phyloP scores from a whole-genome alignment of 805 yeast species.

The Kurtzmaniella cleridarum region DNA sequence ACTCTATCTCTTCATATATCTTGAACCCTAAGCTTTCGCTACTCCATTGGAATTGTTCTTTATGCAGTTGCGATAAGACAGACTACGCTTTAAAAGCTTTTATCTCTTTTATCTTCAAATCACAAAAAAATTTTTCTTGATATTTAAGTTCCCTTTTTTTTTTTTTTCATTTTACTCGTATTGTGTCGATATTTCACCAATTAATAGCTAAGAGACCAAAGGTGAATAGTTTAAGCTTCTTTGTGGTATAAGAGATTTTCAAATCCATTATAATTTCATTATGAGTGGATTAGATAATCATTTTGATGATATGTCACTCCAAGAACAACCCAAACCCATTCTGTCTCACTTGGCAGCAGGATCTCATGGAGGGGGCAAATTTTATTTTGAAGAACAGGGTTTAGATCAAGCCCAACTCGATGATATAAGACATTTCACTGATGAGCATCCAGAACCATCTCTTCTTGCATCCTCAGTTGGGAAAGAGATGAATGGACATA shows the following conservation, averaged over 20 bases:
- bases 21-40: too few relatives aligned
- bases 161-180: background rate
- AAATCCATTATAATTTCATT: background rate
- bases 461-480: slow-evolving; percentile 40
- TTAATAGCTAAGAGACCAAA: too few relatives aligned
- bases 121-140: too few relatives aligned
- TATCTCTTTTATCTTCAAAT: background rate
- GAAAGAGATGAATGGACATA: slow-evolving; percentile 32
- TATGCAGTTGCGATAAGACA: background rate
- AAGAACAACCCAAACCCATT: slow-evolving; percentile 10
- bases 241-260: too few relatives aligned
- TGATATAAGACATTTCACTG: slow-evolving; percentile 7
- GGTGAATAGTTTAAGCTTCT: too few relatives aligned
- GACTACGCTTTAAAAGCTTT: slow-evolving; percentile 1
- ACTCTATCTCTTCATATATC: too few relatives aligned
- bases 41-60: too few relatives aligned
- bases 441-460: slow-evolving; percentile 42
- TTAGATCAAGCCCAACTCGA: background rate
- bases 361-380: background rate
- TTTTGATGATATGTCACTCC: slow-evolving; percentile 8
- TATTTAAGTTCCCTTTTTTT: background rate
- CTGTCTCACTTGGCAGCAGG: slow-evolving; percentile 11
- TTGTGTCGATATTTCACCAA: background rate
- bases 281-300: slow-evolving; percentile 4
- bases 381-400: slow-evolving; percentile 1